Evolutionary conservation across 495 filamentous ascomycete species (phyloP).

Genomic region (Pyronema omphalodes): DNA sequence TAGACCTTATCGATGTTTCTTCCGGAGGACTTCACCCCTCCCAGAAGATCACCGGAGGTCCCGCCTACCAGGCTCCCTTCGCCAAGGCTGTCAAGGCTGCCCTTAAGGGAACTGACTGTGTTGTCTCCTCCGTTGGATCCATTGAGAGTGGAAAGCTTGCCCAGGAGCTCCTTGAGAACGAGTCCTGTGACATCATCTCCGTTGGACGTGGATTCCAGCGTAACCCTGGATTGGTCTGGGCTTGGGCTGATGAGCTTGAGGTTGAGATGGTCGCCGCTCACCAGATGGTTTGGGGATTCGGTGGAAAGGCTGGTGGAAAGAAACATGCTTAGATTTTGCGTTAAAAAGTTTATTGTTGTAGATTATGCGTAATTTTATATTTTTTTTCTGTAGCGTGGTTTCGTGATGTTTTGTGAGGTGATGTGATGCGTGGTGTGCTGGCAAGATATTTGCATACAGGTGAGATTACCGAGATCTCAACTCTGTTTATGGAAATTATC

Average conservation of each 20-base stretch:
- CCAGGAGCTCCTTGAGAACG: slow-evolving; percentile 33
- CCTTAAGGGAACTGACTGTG: slow-evolving; percentile 32
- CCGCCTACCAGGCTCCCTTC: slow-evolving; percentile 50
- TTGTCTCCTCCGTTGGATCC: slow-evolving; percentile 42
- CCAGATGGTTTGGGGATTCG: slow-evolving; percentile 48
- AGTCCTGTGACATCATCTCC: slow-evolving; percentile 39
- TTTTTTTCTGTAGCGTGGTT: too few species aligned
- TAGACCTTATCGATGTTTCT: slow-evolving; percentile 62
- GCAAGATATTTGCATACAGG: too few species aligned
- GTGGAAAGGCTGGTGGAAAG: slow-evolving; percentile 13
- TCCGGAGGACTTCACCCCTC: slow-evolving; percentile 45
- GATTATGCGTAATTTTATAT: too few species aligned
- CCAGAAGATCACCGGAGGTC: slow-evolving; percentile 35
- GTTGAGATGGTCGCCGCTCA: slow-evolving; percentile 43
- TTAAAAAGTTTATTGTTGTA: not conserved
- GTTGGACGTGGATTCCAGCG: slow-evolving; percentile 50
- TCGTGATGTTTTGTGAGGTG: too few species aligned
- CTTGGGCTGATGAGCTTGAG: slow-evolving; percentile 48
- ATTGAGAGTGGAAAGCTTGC: slow-evolving; percentile 37
- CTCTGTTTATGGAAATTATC: too few species aligned
- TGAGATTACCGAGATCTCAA: too few species aligned
- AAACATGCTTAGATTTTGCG: too few species aligned
- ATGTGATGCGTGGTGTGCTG: too few species aligned
- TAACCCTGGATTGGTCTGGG: slow-evolving; percentile 49
- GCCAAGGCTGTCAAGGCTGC: slow-evolving; percentile 44